Evolutionary conservation across 2,329 filamentous ascomycete genomes (phyloP).

Genomic region (Nigrospora sphaerica): DNA sequence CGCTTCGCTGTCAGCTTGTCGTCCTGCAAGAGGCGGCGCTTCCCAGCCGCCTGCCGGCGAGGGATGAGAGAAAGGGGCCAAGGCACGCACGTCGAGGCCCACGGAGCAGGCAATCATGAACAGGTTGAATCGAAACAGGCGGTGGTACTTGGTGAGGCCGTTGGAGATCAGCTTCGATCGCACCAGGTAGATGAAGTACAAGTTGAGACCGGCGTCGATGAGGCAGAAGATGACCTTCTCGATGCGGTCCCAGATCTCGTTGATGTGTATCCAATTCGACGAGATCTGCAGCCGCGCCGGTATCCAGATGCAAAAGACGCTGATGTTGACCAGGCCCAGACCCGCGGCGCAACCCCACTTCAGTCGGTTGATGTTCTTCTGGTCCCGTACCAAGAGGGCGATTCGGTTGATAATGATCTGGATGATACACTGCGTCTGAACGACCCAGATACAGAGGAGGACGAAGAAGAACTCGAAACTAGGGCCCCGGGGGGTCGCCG

Average conservation of each 20-base stretch:
- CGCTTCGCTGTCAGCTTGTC: too few relatives aligned
- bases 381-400: constrained; percentile 33
- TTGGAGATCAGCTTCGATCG: constrained; percentile 35
- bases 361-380: constrained; percentile 23
- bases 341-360: constrained; percentile 32
- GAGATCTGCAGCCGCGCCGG: constrained; percentile 35
- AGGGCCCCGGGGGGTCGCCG: too few relatives aligned
- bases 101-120: constrained; percentile 35
- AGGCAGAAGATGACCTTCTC: constrained; percentile 40
- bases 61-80: background rate
- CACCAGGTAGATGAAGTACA: constrained; percentile 37
- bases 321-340: constrained; percentile 41
- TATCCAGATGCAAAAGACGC: constrained; percentile 43
- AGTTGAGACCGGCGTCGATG: constrained; percentile 36
- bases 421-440: constrained; percentile 37
- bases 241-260: constrained; percentile 40
- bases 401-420: constrained; percentile 46
- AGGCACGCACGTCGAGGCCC: constrained; percentile 28
- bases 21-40: too few relatives aligned
- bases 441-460: constrained; percentile 19
- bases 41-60: too few relatives aligned
- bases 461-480: constrained; percentile 4
- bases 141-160: constrained; percentile 38
- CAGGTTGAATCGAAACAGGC: constrained; percentile 36
- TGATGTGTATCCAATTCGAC: constrained; percentile 29